phyloP scores from a whole-genome alignment of 75 land plant genomes.

The Cunninghamia lanceolata region DNA sequence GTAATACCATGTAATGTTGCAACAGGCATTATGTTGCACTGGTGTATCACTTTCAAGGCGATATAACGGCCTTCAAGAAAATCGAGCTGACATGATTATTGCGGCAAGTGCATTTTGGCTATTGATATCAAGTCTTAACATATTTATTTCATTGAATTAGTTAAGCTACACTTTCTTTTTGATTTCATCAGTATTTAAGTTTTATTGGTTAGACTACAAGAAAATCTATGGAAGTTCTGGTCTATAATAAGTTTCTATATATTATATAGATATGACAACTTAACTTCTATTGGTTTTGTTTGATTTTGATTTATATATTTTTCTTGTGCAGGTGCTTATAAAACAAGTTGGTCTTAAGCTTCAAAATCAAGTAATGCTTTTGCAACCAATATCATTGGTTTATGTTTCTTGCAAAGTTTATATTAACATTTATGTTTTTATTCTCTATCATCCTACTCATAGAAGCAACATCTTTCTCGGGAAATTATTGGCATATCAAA shows the following conservation, averaged over 20 bases:
- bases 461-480: too few species aligned
- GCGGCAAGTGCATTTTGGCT: slow-evolving; percentile 40
- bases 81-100: slow-evolving; percentile 74
- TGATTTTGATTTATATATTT: neutral
- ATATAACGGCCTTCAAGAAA: slow-evolving; percentile 57
- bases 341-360: slow-evolving; percentile 87
- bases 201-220: neutral
- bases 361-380: slow-evolving; percentile 51
- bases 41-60: slow-evolving; percentile 48
- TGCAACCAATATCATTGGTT: neutral
- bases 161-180: neutral
- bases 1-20: neutral
- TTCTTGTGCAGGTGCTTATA: slow-evolving; percentile 61
- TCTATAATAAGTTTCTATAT: neutral
- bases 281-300: neutral
- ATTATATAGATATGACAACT: neutral
- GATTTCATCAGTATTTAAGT: neutral
- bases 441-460: neutral
- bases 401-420: neutral
- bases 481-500: too few species aligned
- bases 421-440: too few species aligned
- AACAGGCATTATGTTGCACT: slow-evolving; percentile 69
- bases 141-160: neutral
- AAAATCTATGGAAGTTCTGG: neutral
- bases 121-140: neutral